Evolutionary conservation across 352 stramenopile species (phyloP).

Genomic region (Phytophthora gonapodyides): DNA sequence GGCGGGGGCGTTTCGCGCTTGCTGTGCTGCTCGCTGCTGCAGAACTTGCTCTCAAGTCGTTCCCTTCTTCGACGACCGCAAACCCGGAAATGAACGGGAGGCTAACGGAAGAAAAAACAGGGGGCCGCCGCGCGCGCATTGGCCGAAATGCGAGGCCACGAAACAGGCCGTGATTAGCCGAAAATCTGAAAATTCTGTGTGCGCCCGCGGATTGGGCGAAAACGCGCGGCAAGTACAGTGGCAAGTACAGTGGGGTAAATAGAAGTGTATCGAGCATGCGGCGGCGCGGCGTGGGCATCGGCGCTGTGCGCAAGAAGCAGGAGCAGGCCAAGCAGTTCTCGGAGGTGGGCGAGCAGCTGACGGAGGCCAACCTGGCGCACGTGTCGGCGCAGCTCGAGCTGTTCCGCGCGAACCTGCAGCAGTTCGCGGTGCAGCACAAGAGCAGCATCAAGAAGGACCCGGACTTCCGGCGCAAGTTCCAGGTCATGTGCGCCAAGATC

Average conservation of each 20-base stretch:
- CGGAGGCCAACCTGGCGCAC: slow-evolving; percentile 80
- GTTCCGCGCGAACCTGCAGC: slow-evolving; percentile 92
- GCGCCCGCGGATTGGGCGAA: slow-evolving; percentile 7
- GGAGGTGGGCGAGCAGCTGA: slow-evolving; percentile 82
- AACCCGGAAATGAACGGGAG: slow-evolving; percentile 38
- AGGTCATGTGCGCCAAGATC: slow-evolving; percentile 96
- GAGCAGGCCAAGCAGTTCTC: slow-evolving; percentile 88
- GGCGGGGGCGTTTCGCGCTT: slow-evolving; percentile 18
- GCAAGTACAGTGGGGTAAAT: too few species aligned
- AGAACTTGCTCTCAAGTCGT: background rate
- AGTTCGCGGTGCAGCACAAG: slow-evolving; percentile 95
- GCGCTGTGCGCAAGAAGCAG: slow-evolving; percentile 88
- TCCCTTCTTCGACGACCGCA: slow-evolving; percentile 35
- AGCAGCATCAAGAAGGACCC: slow-evolving; percentile 95
- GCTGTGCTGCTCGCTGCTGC: slow-evolving; percentile 5
- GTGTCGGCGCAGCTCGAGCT: slow-evolving; percentile 85
- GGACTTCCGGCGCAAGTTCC: slow-evolving; percentile 94
- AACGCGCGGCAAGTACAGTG: background rate
- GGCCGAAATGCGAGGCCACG: slow-evolving; percentile 45
- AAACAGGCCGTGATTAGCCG: slow-evolving; percentile 59
- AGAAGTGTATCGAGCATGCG: slow-evolving; percentile 38
- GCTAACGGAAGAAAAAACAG: slow-evolving; percentile 25
- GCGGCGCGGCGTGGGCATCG: slow-evolving; percentile 81
- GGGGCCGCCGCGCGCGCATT: slow-evolving; percentile 7
- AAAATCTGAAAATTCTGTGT: slow-evolving; percentile 32